Conservation (phyloP, 805 yeast genomes). For the Wickerhamomyces sydowiorum region DNA sequence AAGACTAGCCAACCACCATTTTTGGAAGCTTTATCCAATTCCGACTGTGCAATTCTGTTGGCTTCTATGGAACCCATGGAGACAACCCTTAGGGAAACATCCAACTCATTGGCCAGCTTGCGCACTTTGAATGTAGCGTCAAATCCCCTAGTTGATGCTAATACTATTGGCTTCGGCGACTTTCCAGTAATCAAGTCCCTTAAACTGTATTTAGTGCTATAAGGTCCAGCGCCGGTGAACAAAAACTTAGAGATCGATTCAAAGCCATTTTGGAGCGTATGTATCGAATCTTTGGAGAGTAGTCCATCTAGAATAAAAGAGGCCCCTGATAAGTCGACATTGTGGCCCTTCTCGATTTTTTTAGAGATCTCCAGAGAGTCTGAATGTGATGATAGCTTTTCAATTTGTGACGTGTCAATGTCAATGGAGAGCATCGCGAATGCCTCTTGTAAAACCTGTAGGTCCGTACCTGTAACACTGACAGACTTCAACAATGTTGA, state of each 20-base stretch:
- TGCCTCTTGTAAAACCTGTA: background rate
- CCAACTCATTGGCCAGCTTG: conserved; percentile 30
- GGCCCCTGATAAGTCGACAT: background rate
- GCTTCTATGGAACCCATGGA: conserved; percentile 79
- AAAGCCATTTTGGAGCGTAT: background rate
- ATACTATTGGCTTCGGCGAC: conserved; percentile 34
- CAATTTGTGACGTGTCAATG: background rate
- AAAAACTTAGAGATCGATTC: conserved; percentile 20
- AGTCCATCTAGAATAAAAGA: background rate
- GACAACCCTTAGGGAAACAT: conserved; percentile 33
- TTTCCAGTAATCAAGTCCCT: conserved; percentile 19
- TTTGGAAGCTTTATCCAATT: conserved; percentile 39
- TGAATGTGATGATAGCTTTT: background rate
- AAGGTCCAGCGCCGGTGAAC: conserved; percentile 23
- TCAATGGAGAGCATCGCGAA: background rate
- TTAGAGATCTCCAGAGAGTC: background rate
- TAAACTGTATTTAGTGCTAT: conserved; percentile 29
- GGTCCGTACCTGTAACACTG: background rate
- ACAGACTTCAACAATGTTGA: background rate
- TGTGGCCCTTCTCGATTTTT: background rate
- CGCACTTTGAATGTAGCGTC: conserved; percentile 61
- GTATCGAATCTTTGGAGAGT: background rate
- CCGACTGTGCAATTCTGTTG: conserved; percentile 45
- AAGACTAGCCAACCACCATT: conserved; percentile 66
- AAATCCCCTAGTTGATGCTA: conserved; percentile 54